Conservation (phyloP, 2,329 filamentous ascomycete genomes). For the Huntiella moniliformis region DNA sequence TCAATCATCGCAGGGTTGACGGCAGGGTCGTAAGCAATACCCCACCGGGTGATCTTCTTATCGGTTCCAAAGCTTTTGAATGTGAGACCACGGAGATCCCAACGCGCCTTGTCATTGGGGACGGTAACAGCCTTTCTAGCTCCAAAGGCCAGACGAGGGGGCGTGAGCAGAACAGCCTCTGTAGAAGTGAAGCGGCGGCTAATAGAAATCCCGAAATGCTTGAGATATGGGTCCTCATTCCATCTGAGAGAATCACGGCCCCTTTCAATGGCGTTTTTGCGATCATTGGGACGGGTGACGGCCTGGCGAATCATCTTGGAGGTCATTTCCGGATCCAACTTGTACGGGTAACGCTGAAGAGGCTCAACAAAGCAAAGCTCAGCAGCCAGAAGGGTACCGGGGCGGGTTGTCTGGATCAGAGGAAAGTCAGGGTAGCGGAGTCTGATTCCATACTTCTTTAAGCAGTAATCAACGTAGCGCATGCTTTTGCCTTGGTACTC, state of each 20-base stretch:
- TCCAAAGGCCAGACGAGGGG: conserved; percentile 30
- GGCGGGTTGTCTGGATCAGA: conserved; percentile 36
- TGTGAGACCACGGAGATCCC: conserved; percentile 56
- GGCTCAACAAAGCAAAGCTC: conserved; percentile 35
- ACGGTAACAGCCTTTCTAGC: conserved; percentile 36
- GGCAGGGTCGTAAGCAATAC: conserved; percentile 37
- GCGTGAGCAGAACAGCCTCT: conserved; percentile 50
- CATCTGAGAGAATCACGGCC: conserved; percentile 52
- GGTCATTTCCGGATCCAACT: conserved; percentile 47
- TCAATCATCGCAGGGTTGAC: conserved; percentile 18
- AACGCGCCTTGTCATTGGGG: conserved; percentile 46
- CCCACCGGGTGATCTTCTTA: conserved; percentile 45
- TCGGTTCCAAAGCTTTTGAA: conserved; percentile 50
- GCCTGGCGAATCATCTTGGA: conserved; percentile 84
- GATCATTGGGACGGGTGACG: conserved; percentile 53
- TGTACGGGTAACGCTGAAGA: conserved; percentile 44
- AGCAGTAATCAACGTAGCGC: conserved; percentile 36
- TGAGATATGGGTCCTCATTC: conserved; percentile 47
- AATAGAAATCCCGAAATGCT: conserved; percentile 56
- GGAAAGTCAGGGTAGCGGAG: conserved; percentile 32
- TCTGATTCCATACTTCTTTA: conserved; percentile 31
- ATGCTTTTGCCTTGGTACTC: conserved; percentile 26
- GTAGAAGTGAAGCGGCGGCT: conserved; percentile 43
- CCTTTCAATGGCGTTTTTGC: conserved; percentile 47
- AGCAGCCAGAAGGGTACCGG: conserved; percentile 36